Conservation (phyloP, 495 filamentous ascomycete genomes). For the Viridothelium virens region DNA sequence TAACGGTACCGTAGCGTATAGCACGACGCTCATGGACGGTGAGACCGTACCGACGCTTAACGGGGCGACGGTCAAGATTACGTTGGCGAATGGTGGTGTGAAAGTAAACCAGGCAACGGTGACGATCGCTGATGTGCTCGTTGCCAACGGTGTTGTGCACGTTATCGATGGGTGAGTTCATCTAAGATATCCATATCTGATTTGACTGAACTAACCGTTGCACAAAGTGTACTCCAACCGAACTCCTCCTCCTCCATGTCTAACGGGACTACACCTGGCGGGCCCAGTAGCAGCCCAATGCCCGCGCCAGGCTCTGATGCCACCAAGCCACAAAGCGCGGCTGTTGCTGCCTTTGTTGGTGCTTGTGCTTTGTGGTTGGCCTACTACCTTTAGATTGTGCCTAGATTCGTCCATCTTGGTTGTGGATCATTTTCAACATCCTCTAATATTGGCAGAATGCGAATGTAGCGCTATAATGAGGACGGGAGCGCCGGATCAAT, state of each 20-base stretch:
- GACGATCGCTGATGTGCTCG: slow-evolving; percentile 50
- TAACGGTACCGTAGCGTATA: slow-evolving; percentile 47
- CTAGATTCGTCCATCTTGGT: not conserved
- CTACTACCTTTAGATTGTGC: not conserved
- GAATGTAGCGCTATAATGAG: too few relatives aligned
- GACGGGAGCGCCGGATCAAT: too few relatives aligned
- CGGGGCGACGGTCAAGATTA: slow-evolving; percentile 47
- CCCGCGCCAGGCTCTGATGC: slow-evolving; percentile 1
- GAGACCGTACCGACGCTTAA: slow-evolving; percentile 39
- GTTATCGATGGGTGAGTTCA: slow-evolving; percentile 42
- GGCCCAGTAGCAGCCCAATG: not conserved
- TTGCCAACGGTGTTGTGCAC: slow-evolving; percentile 62
- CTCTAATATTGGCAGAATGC: not conserved
- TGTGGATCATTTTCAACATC: not conserved
- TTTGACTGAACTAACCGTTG: not conserved
- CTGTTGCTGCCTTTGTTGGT: not conserved
- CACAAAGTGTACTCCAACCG: not conserved
- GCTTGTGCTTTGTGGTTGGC: slow-evolving; percentile 7
- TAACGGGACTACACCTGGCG: not conserved
- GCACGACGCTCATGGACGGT: slow-evolving; percentile 39
- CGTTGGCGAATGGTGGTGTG: slow-evolving; percentile 41
- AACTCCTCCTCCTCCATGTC: not conserved
- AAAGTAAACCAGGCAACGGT: slow-evolving; percentile 51
- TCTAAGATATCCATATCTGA: not conserved
- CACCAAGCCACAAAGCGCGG: not conserved